Percentiles rank a stretch among this genome's conserved stretches.
phyloP scores from a whole-genome alignment of 179 eudicot genomes.

The Actinidia chinensis region DNA sequence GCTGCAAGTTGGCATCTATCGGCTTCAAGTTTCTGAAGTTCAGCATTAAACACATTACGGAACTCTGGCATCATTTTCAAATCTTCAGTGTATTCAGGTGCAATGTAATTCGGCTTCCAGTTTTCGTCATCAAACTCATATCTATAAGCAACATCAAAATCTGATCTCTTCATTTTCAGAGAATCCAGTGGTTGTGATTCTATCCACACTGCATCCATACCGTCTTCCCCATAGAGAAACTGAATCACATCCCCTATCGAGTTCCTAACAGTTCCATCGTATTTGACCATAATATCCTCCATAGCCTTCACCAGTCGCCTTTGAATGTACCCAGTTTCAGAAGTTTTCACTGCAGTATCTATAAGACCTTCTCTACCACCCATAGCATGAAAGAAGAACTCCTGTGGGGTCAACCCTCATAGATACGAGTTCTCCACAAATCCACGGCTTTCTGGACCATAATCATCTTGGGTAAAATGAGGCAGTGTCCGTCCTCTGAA shows the following conservation, averaged over 20 bases:
- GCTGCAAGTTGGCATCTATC: too few relatives aligned
- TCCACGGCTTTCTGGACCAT: slow-evolving; percentile 99
- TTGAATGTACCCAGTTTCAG: slow-evolving; percentile 98
- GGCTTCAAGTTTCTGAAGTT: too few relatives aligned
- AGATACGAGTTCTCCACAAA: slow-evolving; percentile 98
- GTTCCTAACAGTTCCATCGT: slow-evolving; percentile 97
- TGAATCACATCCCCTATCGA: slow-evolving; percentile 97
- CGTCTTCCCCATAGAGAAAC: slow-evolving; percentile 41
- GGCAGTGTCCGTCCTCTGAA: slow-evolving; percentile 88
- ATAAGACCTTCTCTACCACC: slow-evolving; percentile 99
- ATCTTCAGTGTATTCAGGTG: too few relatives aligned
- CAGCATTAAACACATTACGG: too few relatives aligned
- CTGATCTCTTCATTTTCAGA: too few relatives aligned
- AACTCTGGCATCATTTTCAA: too few relatives aligned
- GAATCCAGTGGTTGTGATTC: too few relatives aligned
- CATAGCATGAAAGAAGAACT: slow-evolving; percentile 99
- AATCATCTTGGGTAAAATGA: slow-evolving; percentile 97
- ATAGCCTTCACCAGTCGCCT: slow-evolving; percentile 95
- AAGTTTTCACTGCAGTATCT: slow-evolving; percentile 97
- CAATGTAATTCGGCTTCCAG: too few relatives aligned
- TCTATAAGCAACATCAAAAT: too few relatives aligned
- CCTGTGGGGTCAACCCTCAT: slow-evolving; percentile 95
- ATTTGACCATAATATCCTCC: slow-evolving; percentile 99
- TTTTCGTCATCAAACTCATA: too few relatives aligned
- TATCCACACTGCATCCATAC: too few relatives aligned